Conservation (phyloP, 352 stramenopile genomes). For the Globisporangium uncinulatum region DNA sequence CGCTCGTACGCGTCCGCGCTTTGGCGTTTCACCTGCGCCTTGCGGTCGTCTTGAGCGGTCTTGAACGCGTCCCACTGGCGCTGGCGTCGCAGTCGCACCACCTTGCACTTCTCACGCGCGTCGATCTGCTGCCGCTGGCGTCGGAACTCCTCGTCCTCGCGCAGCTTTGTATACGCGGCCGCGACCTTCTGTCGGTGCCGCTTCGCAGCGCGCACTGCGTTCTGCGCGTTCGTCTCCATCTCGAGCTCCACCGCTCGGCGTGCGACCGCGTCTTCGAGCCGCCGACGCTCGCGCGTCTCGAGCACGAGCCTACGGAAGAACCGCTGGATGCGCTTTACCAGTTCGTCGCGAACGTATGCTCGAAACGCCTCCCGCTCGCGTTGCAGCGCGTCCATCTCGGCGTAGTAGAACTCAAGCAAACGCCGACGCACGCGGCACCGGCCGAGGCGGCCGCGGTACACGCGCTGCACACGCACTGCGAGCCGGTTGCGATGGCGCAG, state of each 20-base stretch:
- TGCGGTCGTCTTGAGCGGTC: conserved; percentile 21
- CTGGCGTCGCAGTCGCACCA: conserved; percentile 42
- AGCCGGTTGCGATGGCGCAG: conserved; percentile 33
- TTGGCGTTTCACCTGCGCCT: conserved; percentile 36
- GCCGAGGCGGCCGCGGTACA: conserved; percentile 54
- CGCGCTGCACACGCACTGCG: conserved; percentile 49
- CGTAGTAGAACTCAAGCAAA: conserved; percentile 45
- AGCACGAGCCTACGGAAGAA: conserved; percentile 29
- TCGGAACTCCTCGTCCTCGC: conserved; percentile 38
- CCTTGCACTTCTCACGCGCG: conserved; percentile 51
- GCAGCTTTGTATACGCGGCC: conserved; percentile 43
- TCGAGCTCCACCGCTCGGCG: conserved; percentile 28
- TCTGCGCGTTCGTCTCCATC: conserved; percentile 33
- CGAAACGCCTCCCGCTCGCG: conserved; percentile 45
- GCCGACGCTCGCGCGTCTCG: conserved; percentile 14
- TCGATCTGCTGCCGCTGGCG: conserved; percentile 45
- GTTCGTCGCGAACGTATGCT: conserved; percentile 23
- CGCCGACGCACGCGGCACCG: conserved; percentile 28
- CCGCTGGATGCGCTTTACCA: conserved; percentile 42
- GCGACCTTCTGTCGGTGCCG: conserved; percentile 39
- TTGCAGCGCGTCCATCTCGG: conserved; percentile 49
- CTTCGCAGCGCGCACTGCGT: conserved; percentile 23
- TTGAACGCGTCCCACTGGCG: conserved; percentile 62
- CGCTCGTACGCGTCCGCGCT: conserved; percentile 27
- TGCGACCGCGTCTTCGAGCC: conserved; percentile 20